Conservation (phyloP, 176 grass and related monocot species). For the Carex cristatella region DNA sequence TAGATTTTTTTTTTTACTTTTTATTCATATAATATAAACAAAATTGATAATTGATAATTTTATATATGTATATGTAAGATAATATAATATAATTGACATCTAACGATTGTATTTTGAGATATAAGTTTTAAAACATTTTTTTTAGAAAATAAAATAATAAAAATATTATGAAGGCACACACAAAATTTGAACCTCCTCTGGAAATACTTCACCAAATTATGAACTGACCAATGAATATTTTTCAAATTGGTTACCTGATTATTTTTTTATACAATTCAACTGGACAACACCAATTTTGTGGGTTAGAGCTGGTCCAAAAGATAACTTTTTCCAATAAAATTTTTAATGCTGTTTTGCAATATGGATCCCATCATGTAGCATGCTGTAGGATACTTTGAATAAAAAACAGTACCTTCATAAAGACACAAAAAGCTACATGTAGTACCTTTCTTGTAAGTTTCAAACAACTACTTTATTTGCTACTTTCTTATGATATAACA, state of each 20-base stretch:
- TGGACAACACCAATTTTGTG: neutral
- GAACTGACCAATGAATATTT: neutral
- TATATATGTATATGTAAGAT: too few species aligned
- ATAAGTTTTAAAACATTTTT: too few species aligned
- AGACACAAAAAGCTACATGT: slow-evolving; percentile 25
- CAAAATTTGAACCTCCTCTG: too few species aligned
- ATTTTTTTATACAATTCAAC: neutral
- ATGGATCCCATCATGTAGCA: slow-evolving; percentile 21
- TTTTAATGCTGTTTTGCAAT: neutral
- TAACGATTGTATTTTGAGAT: too few species aligned
- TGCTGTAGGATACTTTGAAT: slow-evolving; percentile 13
- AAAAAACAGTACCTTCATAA: slow-evolving; percentile 14
- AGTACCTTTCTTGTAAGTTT: slow-evolving; percentile 22
- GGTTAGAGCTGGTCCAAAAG: slow-evolving; percentile 4
- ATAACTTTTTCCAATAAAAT: slow-evolving; percentile 17
- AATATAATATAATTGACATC: too few species aligned
- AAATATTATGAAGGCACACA: too few species aligned
- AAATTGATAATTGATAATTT: too few species aligned
- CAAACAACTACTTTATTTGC: slow-evolving; percentile 16
- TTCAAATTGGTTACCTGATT: neutral
- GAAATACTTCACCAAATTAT: too few species aligned
- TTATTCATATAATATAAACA: too few species aligned
- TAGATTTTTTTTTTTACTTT: too few species aligned
- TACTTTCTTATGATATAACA: too few species aligned
- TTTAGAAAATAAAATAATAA: too few species aligned